phyloP scores from a whole-genome alignment of 179 eudicot species.

The Beta corolliflora region DNA sequence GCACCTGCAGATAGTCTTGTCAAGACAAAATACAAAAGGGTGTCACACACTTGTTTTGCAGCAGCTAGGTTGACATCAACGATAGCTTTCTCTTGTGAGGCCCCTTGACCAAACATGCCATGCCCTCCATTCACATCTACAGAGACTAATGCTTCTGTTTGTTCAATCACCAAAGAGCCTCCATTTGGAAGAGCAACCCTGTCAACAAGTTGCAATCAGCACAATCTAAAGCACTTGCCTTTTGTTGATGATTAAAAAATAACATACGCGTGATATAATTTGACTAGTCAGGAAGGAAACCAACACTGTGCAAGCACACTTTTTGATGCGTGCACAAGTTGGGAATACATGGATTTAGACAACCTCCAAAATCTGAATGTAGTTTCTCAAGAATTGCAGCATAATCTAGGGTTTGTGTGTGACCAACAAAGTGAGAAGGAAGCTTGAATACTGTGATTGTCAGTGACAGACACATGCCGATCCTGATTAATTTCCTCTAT shows the following conservation, averaged over 20 bases:
- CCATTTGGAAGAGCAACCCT: constrained; percentile 89
- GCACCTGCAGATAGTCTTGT: not conserved
- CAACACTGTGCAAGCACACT: not conserved
- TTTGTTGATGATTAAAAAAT: constrained; percentile 1
- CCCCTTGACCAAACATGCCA: constrained; percentile 84
- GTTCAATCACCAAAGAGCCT: constrained; percentile 93
- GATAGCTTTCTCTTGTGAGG: constrained; percentile 88
- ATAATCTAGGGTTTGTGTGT: not conserved
- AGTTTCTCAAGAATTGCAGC: not conserved
- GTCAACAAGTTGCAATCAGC: constrained; percentile 32
- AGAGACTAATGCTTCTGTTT: constrained; percentile 96
- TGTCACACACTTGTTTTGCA: constrained; percentile 73
- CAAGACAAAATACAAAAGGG: not conserved
- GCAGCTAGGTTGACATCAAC: constrained; percentile 96
- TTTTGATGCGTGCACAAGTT: not conserved
- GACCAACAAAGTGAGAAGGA: not conserved
- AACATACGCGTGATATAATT: not conserved
- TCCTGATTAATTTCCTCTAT: not conserved
- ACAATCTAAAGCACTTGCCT: constrained; percentile 16
- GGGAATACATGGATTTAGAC: not conserved
- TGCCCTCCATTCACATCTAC: constrained; percentile 96
- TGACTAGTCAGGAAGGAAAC: not conserved
- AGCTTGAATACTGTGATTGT: not conserved
- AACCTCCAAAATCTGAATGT: not conserved
- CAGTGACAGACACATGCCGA: not conserved